Evolutionary conservation across 495 filamentous ascomycete species (phyloP).

Genomic region (Aspergillus sparsus): DNA sequence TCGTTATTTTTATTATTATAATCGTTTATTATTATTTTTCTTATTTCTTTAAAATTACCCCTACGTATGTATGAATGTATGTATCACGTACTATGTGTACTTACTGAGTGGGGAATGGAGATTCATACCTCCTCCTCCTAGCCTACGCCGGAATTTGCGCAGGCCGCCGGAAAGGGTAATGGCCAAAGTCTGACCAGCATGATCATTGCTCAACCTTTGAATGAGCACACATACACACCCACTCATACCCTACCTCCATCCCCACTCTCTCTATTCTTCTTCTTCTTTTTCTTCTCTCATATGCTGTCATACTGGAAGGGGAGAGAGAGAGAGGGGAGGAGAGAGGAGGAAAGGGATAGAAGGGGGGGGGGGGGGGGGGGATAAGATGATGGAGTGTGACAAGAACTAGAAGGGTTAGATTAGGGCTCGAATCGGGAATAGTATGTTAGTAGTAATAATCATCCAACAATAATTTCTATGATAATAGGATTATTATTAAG

Average conservation of each 20-base stretch:
- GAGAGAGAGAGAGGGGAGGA: neutral
- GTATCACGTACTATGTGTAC: slow-evolving; percentile 15
- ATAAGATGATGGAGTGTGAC: neutral
- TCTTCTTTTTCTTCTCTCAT: no score
- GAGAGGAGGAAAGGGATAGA: neutral
- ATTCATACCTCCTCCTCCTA: slow-evolving; percentile 8
- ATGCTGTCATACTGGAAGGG: no score
- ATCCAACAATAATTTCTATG: no score
- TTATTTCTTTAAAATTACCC: neutral
- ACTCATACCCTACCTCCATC: neutral
- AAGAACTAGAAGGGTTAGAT: no score
- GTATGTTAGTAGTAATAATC: no score
- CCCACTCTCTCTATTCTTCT: no score
- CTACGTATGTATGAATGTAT: slow-evolving; percentile 7
- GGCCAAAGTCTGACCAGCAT: slow-evolving; percentile 16
- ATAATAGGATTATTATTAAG: no score
- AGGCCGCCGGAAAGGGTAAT: slow-evolving; percentile 34
- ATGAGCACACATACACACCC: slow-evolving; percentile 1
- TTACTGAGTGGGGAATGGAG: slow-evolving; percentile 6
- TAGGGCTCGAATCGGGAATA: no score
- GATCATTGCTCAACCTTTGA: slow-evolving; percentile 7
- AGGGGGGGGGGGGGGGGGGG: neutral
- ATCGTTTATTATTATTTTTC: neutral
- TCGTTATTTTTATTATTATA: no score
- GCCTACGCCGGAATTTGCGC: slow-evolving; percentile 17